These are phyloP conservation scores for Mycena metata DNA, from an alignment of 768 basidiomycete genomes.

Conservation along the genomic window DNA sequence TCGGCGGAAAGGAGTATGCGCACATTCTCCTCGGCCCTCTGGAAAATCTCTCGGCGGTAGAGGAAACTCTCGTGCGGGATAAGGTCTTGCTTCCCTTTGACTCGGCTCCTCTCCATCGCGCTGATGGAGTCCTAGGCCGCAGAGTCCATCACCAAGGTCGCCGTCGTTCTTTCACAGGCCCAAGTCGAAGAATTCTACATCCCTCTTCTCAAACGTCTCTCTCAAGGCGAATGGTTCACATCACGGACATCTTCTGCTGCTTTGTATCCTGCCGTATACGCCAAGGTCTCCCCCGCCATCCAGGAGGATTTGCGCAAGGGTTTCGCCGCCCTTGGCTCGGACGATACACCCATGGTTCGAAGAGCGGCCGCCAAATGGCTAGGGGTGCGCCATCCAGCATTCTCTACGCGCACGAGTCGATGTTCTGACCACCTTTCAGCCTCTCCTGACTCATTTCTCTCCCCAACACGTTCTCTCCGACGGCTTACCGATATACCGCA, in stretches of 20 bases:
- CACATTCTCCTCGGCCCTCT: conserved; percentile 92
- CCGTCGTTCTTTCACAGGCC: conserved; percentile 76
- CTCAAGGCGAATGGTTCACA: conserved; percentile 98
- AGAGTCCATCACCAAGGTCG: conserved; percentile 94
- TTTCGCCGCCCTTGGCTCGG: conserved; percentile 84
- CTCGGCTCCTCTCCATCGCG: conserved; percentile 25
- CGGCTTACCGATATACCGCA: conserved; percentile 91
- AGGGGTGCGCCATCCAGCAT: conserved; percentile 75
- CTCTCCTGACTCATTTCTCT: conserved; percentile 82
- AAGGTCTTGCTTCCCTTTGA: conserved; percentile 71
- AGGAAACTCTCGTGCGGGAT: conserved; percentile 97
- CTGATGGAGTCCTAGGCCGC: conserved; percentile 74
- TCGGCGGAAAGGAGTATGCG: conserved; percentile 90
- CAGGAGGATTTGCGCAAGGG: conserved; percentile 92
- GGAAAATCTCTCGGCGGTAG: conserved; percentile 95
- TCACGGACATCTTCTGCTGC: conserved; percentile 96
- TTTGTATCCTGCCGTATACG: conserved; percentile 91
- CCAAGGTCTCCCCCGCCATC: conserved; percentile 75
- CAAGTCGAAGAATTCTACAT: conserved; percentile 94
- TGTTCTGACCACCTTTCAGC: conserved; percentile 57
- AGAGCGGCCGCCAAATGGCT: conserved; percentile 97
- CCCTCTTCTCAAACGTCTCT: conserved; percentile 89
- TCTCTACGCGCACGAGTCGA: conserved; percentile 16
- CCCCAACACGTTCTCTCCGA: conserved; percentile 88
- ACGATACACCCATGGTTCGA: conserved; percentile 99